Base-by-base conservation (phyloP, 2,329 filamentous ascomycete species). In the Pestalotiopsis sp. region DNA sequence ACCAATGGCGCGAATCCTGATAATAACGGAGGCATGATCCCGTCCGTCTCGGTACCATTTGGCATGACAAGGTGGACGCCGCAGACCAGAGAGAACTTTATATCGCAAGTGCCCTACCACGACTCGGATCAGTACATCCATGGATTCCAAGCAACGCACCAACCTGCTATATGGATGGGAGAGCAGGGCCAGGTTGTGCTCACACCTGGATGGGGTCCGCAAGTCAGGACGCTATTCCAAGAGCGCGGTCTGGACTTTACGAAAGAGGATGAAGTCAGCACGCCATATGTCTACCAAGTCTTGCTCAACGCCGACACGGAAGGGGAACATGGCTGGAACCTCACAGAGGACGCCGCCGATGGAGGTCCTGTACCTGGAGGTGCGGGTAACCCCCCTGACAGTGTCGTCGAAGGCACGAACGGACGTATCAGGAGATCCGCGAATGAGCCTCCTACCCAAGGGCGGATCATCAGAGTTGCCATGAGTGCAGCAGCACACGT, bases 101-200 rank as follows among this genome's bases (percentile, higher is more conserved):
- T 85, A 64, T 83, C 80, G 1, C 83, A 84, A 68, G 82, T 82
- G 14, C 81, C 83, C 0, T 85, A 85, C 71, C 77, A 81, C 26
- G 80, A 84, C 64, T 69, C 77, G 14, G 83, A 85, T 67, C 67
- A 71, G 0, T 78, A 78, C 26, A 78, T 84, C 9, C 83, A 85
- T 68, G 82, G 83, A 0, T 84, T 85, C 66, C 82, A 85, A 70
- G 83, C 82, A 9, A 84, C 83, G 1, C 83, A 85, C 66, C 83
- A 85, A 69, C 83, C 83, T 0, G 83, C 83, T 0, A 85, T 85
- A n/a, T 84, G 83, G 83, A 85, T 85, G 81, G 83, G 82, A 3
- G 83, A 85, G 71, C 77, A 80, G 11, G 83, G 83, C 6, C 82
- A 84, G 71, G 76, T 82, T 1, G 79, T 84, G 3, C 59, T 85